Evolutionary conservation across 2,329 filamentous ascomycete species (phyloP).

Genomic region (Aspergillus latus): DNA sequence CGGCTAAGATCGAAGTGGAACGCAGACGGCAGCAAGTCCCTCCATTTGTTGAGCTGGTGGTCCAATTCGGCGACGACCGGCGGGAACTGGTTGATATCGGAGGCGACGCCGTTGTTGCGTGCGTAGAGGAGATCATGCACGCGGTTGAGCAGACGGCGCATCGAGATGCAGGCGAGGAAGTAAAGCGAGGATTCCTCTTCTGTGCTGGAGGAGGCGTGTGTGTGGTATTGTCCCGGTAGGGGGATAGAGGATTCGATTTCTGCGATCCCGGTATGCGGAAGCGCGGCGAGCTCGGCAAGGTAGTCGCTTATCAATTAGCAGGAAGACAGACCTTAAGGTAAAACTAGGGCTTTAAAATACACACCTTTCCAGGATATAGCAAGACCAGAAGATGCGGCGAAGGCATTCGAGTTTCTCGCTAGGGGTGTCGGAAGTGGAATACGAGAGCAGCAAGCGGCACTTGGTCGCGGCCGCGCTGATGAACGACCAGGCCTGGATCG

Average conservation of each 20-base stretch:
- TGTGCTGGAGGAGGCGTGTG: conserved; percentile 40
- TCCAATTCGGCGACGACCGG: conserved; percentile 45
- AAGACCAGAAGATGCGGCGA: conserved; percentile 56
- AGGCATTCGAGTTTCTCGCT: conserved; percentile 50
- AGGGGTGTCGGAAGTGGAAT: conserved; percentile 37
- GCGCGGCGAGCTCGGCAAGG: conserved; percentile 53
- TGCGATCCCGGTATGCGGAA: conserved; percentile 53
- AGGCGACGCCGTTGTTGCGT: conserved; percentile 45
- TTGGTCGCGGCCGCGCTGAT: conserved; percentile 52
- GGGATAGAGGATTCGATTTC: conserved; percentile 54
- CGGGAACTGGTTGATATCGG: conserved; percentile 49
- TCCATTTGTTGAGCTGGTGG: conserved; percentile 38
- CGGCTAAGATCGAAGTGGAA: conserved; percentile 38
- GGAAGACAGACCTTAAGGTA: no score
- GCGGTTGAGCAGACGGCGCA: conserved; percentile 27
- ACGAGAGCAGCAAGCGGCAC: conserved; percentile 52
- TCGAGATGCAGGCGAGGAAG: conserved; percentile 54
- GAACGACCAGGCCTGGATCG: conserved; percentile 55
- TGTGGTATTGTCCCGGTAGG: conserved; percentile 50
- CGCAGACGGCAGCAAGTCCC: conserved; percentile 30
- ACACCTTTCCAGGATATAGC: conserved; percentile 54
- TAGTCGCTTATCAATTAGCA: conserved; percentile 44
- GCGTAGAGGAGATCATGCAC: conserved; percentile 48
- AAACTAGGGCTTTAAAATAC: conserved; percentile 13
- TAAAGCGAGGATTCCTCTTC: conserved; percentile 54